Evolutionary conservation across 2,329 filamentous ascomycete species (phyloP).

Genomic region (Diaporthe longicolla): DNA sequence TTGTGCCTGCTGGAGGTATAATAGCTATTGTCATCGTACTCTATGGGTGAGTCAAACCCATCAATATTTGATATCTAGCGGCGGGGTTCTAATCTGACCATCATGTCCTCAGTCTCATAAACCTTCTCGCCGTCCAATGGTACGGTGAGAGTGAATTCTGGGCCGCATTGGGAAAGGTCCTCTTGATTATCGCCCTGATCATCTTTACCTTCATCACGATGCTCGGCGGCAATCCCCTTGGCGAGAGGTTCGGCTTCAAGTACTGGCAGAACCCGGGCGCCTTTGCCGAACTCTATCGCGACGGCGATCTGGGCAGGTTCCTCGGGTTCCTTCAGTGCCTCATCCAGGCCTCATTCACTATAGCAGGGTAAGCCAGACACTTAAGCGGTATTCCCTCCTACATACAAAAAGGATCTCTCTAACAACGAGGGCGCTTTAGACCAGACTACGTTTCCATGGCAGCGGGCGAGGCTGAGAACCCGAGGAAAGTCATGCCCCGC

Average conservation of each 20-base stretch:
- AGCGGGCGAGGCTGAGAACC: slow-evolving; percentile 73
- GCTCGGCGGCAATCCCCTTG: slow-evolving; percentile 83
- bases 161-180: slow-evolving; percentile 78
- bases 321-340: slow-evolving; percentile 83
- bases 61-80: slow-evolving; percentile 45
- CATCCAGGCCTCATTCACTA: slow-evolving; percentile 78
- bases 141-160: slow-evolving; percentile 65
- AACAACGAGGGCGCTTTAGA: slow-evolving; percentile 46
- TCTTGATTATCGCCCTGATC: slow-evolving; percentile 80
- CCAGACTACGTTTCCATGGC: slow-evolving; percentile 75
- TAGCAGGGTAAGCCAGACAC: slow-evolving; percentile 59
- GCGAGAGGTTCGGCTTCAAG: slow-evolving; percentile 80
- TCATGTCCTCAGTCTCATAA: slow-evolving; percentile 45
- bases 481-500: slow-evolving; percentile 74
- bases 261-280: slow-evolving; percentile 77
- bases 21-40: slow-evolving; percentile 71
- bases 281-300: slow-evolving; percentile 76
- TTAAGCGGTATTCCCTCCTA: no score
- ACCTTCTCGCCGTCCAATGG: slow-evolving; percentile 43
- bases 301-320: slow-evolving; percentile 77
- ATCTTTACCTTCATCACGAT: slow-evolving; percentile 86
- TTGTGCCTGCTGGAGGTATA: slow-evolving; percentile 67
- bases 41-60: slow-evolving; percentile 52
- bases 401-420: not conserved
- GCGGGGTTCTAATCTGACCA: not conserved